Percentiles rank a stretch among this genome's conserved stretches.
Evolutionary conservation across 1,139 yeast genomes (phyloP).

Genomic region (Yamadazyma sp.): DNA sequence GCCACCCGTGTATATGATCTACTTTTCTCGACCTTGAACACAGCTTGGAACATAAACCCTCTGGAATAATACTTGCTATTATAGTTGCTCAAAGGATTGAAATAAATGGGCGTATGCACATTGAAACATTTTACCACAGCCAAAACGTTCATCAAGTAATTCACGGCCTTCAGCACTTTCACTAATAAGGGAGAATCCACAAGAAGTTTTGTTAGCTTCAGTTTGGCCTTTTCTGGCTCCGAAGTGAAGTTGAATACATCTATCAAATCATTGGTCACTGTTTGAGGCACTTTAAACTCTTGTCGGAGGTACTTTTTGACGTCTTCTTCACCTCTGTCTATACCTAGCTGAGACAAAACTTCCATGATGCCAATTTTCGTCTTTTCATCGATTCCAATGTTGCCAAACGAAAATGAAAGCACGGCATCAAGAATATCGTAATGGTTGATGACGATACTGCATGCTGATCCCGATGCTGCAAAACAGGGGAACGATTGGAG

Average conservation of each 20-base stretch:
- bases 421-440: slow-evolving; percentile 73
- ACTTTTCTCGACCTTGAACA: slow-evolving; percentile 54
- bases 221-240: slow-evolving; percentile 62
- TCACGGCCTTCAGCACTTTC: slow-evolving; percentile 62
- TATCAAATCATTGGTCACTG: slow-evolving; percentile 72
- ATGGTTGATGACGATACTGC: slow-evolving; percentile 71
- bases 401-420: slow-evolving; percentile 65
- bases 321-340: slow-evolving; percentile 65
- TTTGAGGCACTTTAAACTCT: slow-evolving; percentile 74
- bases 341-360: slow-evolving; percentile 72
- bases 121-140: slow-evolving; percentile 58
- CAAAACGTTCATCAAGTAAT: slow-evolving; percentile 58
- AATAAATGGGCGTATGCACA: slow-evolving; percentile 30
- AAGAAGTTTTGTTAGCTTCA: slow-evolving; percentile 66
- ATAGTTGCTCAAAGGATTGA: slow-evolving; percentile 79
- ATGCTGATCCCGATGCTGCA: slow-evolving; percentile 42
- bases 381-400: slow-evolving; percentile 62
- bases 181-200: slow-evolving; percentile 68
- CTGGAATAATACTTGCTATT: slow-evolving; percentile 74
- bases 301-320: slow-evolving; percentile 64
- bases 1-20: slow-evolving; percentile 55
- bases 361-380: slow-evolving; percentile 69
- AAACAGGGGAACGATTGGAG: slow-evolving; percentile 65
- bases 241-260: slow-evolving; percentile 76
- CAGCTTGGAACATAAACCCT: slow-evolving; percentile 87